A percentile compares a stretch with the other conserved stretches of the same genome.
phyloP scores from a whole-genome alignment of 495 filamentous ascomycete genomes.

The Penicillium verhagenii region DNA sequence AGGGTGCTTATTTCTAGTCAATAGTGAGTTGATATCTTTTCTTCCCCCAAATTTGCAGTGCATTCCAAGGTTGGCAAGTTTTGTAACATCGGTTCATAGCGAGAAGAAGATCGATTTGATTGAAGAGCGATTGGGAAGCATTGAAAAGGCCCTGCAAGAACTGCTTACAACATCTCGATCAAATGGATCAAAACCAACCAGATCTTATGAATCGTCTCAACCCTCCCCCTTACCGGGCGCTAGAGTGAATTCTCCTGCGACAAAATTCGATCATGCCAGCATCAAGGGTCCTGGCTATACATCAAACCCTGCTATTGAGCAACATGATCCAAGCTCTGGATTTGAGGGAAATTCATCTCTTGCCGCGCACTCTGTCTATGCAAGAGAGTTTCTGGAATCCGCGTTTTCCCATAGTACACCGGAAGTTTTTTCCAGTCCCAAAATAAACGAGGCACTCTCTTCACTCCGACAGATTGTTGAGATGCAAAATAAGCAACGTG shows the following conservation, averaged over 20 bases:
- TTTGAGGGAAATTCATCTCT: constrained; percentile 64
- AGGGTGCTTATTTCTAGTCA: constrained; percentile 66
- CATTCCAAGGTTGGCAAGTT: not conserved
- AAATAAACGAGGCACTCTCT: constrained; percentile 55
- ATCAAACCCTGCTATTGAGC: constrained; percentile 31
- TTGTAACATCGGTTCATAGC: constrained; percentile 32
- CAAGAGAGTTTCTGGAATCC: constrained; percentile 59
- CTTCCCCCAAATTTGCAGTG: not conserved
- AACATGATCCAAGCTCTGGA: constrained; percentile 40
- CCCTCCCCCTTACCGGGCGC: constrained; percentile 10
- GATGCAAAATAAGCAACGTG: constrained; percentile 44
- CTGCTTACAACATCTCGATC: constrained; percentile 19
- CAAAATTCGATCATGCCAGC: constrained; percentile 11
- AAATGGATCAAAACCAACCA: not conserved
- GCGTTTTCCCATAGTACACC: constrained; percentile 55
- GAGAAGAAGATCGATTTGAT: constrained; percentile 69
- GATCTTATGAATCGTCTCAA: constrained; percentile 19
- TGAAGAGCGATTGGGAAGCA: constrained; percentile 58
- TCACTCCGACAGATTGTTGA: constrained; percentile 56
- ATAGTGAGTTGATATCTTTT: constrained; percentile 49
- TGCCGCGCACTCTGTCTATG: constrained; percentile 61
- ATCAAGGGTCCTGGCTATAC: constrained; percentile 22
- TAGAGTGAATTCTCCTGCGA: constrained; percentile 3
- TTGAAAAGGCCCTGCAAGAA: constrained; percentile 52
- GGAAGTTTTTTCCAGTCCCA: constrained; percentile 42